Evolutionary conservation across 257 asterid species (phyloP), one percentile per base, ranked within the genome.

Genomic region (Solanum pinnatisectum): DNA sequence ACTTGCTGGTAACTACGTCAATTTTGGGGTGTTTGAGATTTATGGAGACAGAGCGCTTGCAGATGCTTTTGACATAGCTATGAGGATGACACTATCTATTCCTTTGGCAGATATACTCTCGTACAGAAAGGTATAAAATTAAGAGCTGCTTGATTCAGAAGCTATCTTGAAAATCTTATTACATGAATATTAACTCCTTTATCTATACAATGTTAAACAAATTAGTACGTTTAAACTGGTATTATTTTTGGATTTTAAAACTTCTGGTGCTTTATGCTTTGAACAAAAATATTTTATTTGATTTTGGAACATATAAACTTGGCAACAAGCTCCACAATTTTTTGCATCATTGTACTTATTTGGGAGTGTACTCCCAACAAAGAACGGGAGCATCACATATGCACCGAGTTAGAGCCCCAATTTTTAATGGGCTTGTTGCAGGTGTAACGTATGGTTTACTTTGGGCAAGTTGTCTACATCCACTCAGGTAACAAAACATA

Each of bases 31-130:
- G 85, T 97, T 97, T 87, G 99, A 97, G 91, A 97, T 97, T 71
- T 97, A 97, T 89, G 99, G 99, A 16, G 99, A 97, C 90, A 93
- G 99, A 92, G 98, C 99, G 86, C 99, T 97, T 88, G 98, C 98
- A 63, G 98, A 96, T 95, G 99, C 96, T 70, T 96, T 96, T 89
- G 99, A 96, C 91, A 93, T 94, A 84, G 91, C 98, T 87, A 94
- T 96, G 88, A 97, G 92, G 95, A 93, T 97, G 99, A 93, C 94
- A 3, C 90, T 96, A n/a, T 93, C 98, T 79, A 91, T 97, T 91
- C 98, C 99, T 30, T 91, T 94, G 87, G 91, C 95, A 42, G 99
- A 97, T 93, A 92, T 96, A 86, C 93, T 97, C 90, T 98, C 98
- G 85, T 97, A 97, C 92, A 94, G 99, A 91, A 97, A 97, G 99